Evolutionary conservation across 2,329 filamentous ascomycete species (phyloP), one percentile per base, ranked within the genome.

Genomic region (Incumbomyces delicatus): DNA sequence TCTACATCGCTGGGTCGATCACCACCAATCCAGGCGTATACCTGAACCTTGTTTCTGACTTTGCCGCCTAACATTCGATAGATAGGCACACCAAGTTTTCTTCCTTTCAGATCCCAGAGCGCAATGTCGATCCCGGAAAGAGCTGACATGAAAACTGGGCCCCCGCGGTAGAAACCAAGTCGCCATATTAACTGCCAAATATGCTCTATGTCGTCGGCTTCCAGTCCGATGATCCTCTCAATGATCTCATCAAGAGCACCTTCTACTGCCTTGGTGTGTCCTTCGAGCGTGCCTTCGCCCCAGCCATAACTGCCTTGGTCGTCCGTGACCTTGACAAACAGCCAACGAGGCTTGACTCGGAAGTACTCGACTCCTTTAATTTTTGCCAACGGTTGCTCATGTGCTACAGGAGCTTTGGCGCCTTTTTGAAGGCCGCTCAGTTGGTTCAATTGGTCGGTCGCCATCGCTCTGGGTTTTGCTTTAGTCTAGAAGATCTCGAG

Each of bases 61-160:
- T 85, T 86, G 3, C 85, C 85, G 3, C 85, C 85, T 0, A 89
- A 72, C 0, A 90, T 70, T 53, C 87, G 76, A 57, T 87, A 81
- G 40, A 89, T 75, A 0, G 85, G 84, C 0, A 87, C 78, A 6
- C 75, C 74, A 2, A 82, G 64, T 51, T 71, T 75, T 39, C 77
- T 68, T 13, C 52, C 55, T 66, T 88, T 87, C 16, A 88, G 67
- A 63, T 88, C 84, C 84, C 84, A 89, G 0, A 88, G 66, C 0
- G 84, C 84, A 61, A 89, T 89, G 58, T 89, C 85, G 43, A 89
- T 78, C 2, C 85, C 85, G 0, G 83, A 77, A 13, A 89, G 65
- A 0, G 85, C 85, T 54, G 79, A 85, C 83, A 89, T 88, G 53
- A 89, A 81, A 8, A 89, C 84, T 0, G 85, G 82, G 0, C 85